A percentile compares a stretch with the other conserved stretches of the same genome.
Conservation (phyloP, 139 green algal species). For the Chlamydomonas applanata region DNA sequence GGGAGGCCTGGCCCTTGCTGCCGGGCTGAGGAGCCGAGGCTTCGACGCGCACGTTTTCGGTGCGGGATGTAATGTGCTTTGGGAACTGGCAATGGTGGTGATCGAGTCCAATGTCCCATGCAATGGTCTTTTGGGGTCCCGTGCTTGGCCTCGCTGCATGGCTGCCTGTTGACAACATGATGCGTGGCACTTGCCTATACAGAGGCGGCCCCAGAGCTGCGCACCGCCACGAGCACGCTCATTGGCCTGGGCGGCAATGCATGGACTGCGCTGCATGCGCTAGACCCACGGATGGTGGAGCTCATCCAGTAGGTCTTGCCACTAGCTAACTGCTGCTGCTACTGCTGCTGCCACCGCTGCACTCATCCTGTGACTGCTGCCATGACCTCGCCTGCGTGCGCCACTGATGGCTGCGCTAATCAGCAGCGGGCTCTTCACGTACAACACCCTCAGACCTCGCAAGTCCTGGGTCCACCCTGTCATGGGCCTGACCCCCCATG, state of each 20-base stretch:
- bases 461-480: too few relatives aligned
- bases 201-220: slow-evolving; percentile 34
- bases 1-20: slow-evolving; percentile 43
- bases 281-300: slow-evolving; percentile 21
- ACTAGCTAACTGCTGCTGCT: not conserved
- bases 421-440: too few relatives aligned
- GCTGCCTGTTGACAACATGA: not conserved
- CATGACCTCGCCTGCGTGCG: too few relatives aligned
- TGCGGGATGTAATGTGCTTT: not conserved
- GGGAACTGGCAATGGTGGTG: too few relatives aligned
- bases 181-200: slow-evolving; percentile 10
- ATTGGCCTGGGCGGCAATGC: slow-evolving; percentile 45
- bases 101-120: too few relatives aligned
- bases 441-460: too few relatives aligned
- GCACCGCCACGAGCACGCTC: slow-evolving; percentile 37
- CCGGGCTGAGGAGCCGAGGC: slow-evolving; percentile 15
- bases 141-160: too few relatives aligned
- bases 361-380: too few relatives aligned
- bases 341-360: too few relatives aligned
- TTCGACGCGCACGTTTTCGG: slow-evolving; percentile 22
- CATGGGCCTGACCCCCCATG: too few relatives aligned
- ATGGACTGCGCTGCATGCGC: slow-evolving; percentile 24
- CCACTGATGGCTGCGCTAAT: too few relatives aligned
- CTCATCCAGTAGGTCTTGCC: slow-evolving; percentile 19
- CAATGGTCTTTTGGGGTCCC: too few relatives aligned